Evolutionary conservation across 345 rosid genomes (phyloP).

Genomic region (Punica granatum): DNA sequence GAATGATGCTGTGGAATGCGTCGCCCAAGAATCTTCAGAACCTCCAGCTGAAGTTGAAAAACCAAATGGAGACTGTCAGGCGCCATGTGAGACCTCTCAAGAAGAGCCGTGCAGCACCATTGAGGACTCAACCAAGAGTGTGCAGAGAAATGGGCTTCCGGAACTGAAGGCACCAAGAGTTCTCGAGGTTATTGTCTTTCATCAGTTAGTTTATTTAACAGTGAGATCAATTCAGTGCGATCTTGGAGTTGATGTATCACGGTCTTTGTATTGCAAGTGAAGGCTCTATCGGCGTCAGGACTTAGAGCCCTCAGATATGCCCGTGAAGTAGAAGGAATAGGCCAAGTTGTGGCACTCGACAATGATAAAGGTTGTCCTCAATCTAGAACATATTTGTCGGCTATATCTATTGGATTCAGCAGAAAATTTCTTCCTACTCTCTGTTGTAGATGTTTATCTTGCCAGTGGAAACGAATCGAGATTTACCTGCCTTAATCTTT

Average conservation of each 20-base stretch:
- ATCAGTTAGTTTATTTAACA: not conserved
- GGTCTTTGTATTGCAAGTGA: slow-evolving; percentile 8
- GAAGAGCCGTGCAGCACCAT: slow-evolving; percentile 32
- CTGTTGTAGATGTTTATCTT: not conserved
- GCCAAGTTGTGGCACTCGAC: slow-evolving; percentile 92
- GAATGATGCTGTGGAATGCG: slow-evolving; percentile 30
- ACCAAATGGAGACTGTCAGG: slow-evolving; percentile 33
- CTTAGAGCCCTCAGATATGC: slow-evolving; percentile 93
- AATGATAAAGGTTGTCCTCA: slow-evolving; percentile 66
- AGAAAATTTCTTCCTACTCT: not conserved
- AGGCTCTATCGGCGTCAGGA: slow-evolving; percentile 98
- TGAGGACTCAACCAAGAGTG: slow-evolving; percentile 33
- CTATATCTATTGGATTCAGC: not conserved
- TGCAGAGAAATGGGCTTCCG: slow-evolving; percentile 35
- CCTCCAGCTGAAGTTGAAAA: slow-evolving; percentile 24
- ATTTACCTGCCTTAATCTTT: not conserved
- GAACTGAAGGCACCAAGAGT: slow-evolving; percentile 81
- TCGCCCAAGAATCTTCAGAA: slow-evolving; percentile 22
- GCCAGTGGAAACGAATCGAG: not conserved
- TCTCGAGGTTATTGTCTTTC: slow-evolving; percentile 58
- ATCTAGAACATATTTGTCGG: not conserved
- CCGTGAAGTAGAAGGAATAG: slow-evolving; percentile 83
- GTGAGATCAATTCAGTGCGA: not conserved
- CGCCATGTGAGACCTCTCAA: slow-evolving; percentile 27
- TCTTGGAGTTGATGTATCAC: not conserved